Conservation (phyloP, 768 basidiomycete species). For the Cystobasidium ongulense region DNA sequence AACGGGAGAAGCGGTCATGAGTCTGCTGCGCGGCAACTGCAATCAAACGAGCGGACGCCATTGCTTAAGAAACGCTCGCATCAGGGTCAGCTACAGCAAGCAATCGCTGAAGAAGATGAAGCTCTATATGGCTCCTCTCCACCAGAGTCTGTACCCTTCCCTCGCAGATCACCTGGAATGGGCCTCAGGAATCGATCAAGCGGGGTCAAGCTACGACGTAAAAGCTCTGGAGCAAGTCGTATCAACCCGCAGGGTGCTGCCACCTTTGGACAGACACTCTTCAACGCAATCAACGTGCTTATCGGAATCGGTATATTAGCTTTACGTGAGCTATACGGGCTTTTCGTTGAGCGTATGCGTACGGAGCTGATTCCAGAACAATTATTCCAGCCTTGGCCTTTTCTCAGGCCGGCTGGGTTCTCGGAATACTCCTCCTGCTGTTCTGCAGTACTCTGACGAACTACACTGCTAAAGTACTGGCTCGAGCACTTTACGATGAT, state of each 20-base stretch:
- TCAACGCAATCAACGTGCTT: slow-evolving; percentile 42
- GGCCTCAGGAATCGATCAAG: background rate
- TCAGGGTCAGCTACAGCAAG: background rate
- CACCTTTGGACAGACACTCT: slow-evolving; percentile 40
- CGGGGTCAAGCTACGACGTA: background rate
- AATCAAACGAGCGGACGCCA: background rate
- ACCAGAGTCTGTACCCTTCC: slow-evolving; percentile 19
- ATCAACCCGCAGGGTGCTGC: slow-evolving; percentile 31
- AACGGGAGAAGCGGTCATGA: background rate
- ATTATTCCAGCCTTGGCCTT: slow-evolving; percentile 56
- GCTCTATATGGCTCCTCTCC: slow-evolving; percentile 18
- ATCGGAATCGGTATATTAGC: slow-evolving; percentile 40
- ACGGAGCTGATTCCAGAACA: background rate
- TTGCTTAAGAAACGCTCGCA: slow-evolving; percentile 19
- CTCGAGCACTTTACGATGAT: slow-evolving; percentile 63
- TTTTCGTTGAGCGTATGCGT: background rate
- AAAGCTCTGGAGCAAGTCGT: background rate
- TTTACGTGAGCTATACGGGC: slow-evolving; percentile 25
- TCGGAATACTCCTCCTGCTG: slow-evolving; percentile 64
- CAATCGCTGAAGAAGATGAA: background rate
- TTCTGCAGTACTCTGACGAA: slow-evolving; percentile 73
- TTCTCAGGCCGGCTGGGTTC: slow-evolving; percentile 79
- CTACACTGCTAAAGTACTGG: slow-evolving; percentile 89
- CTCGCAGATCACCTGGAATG: background rate
- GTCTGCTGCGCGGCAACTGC: background rate